Conservation (phyloP, 352 stramenopile species). For the Phytopythium sindhum region DNA sequence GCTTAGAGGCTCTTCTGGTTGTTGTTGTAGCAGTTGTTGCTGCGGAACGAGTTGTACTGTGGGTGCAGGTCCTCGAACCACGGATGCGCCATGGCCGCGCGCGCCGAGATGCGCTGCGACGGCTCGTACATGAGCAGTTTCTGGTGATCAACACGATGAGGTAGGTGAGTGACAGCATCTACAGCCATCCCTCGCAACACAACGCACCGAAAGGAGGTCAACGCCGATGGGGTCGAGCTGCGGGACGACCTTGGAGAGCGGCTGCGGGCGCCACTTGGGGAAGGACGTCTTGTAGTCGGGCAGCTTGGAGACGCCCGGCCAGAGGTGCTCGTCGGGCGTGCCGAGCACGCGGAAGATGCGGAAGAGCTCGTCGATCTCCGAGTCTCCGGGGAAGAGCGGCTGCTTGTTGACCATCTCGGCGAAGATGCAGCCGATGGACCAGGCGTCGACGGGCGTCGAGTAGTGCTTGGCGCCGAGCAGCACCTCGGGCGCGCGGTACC, state of each 20-base stretch:
- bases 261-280: conserved; percentile 95
- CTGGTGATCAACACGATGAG: conserved; percentile 23
- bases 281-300: conserved; percentile 98
- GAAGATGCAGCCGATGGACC: conserved; percentile 93
- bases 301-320: conserved; percentile 95
- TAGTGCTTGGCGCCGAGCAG: conserved; percentile 93
- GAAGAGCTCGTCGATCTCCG: conserved; percentile 99
- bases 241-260: conserved; percentile 86
- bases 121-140: conserved; percentile 82
- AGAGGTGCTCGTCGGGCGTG: conserved; percentile 95
- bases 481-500: conserved; percentile 95
- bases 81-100: conserved; percentile 75
- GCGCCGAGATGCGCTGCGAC: conserved; percentile 70
- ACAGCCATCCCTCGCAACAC: neutral
- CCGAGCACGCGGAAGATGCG: conserved; percentile 98
- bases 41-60: conserved; percentile 71
- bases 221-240: conserved; percentile 75
- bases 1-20: conserved; percentile 37
- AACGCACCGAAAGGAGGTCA: conserved; percentile 74
- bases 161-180: neutral
- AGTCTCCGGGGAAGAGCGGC: conserved; percentile 91
- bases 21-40: conserved; percentile 40
- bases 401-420: conserved; percentile 92
- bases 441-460: conserved; percentile 91
- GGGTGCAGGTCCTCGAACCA: conserved; percentile 83